phyloP scores from a whole-genome alignment of 176 grass and related monocot genomes.

The Ensete glaucum region DNA sequence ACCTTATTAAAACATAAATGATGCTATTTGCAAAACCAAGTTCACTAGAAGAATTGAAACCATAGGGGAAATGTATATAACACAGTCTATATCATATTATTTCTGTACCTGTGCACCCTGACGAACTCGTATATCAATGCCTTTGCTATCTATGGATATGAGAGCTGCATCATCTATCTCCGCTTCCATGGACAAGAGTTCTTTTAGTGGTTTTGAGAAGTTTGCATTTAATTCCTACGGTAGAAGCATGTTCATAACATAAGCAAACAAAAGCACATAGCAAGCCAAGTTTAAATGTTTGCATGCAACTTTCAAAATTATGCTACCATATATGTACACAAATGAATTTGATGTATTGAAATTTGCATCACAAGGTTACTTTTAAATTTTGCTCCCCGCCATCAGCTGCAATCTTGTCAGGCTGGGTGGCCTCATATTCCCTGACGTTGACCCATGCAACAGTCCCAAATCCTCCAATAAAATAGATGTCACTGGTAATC shows the following conservation, averaged over 20 bases:
- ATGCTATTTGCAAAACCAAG: neutral
- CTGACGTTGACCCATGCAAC: conserved; percentile 96
- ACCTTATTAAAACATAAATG: neutral
- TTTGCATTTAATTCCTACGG: conserved; percentile 76
- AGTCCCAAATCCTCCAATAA: conserved; percentile 98
- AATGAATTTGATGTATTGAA: neutral
- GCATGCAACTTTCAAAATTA: neutral
- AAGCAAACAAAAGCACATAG: neutral
- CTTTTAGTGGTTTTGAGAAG: conserved; percentile 88
- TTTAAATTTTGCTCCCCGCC: conserved; percentile 86
- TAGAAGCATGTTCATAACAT: neutral
- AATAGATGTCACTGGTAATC: conserved; percentile 70
- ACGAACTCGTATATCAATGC: conserved; percentile 91
- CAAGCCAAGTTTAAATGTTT: neutral
- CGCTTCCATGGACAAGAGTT: conserved; percentile 65
- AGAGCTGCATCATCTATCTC: conserved; percentile 93
- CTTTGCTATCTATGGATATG: conserved; percentile 99
- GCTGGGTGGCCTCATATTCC: conserved; percentile 69
- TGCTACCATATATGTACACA: neutral
- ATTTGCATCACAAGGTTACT: conserved; percentile 26
- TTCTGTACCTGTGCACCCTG: conserved; percentile 82
- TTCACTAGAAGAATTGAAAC: neutral
- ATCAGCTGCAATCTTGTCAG: conserved; percentile 88
- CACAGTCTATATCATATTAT: neutral
- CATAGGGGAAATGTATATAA: neutral